Conservation (phyloP, 495 filamentous ascomycete species). For the Tuber aestivum region DNA sequence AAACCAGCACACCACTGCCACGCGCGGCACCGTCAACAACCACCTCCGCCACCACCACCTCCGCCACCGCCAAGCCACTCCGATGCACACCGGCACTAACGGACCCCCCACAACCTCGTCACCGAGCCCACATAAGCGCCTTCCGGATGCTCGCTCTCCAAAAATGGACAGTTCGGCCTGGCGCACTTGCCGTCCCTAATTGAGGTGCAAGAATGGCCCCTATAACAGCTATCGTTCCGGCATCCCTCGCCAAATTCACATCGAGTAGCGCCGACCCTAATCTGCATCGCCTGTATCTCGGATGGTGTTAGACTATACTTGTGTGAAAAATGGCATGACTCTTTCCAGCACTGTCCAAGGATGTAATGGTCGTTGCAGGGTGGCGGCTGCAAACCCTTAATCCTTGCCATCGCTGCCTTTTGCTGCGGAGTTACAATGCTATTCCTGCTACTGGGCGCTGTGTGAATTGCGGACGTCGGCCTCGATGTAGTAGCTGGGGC, state of each 20-base stretch:
- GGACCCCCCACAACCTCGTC: background rate
- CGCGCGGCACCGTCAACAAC: too few species aligned
- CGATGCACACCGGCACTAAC: background rate
- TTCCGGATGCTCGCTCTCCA: slow-evolving; percentile 31
- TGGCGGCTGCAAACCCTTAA: slow-evolving; percentile 32
- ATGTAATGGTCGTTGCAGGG: slow-evolving; percentile 42
- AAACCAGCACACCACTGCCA: background rate
- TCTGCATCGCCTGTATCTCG: slow-evolving; percentile 37
- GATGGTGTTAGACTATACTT: slow-evolving; percentile 27
- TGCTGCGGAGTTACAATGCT: slow-evolving; percentile 18
- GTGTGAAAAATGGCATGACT: slow-evolving; percentile 36
- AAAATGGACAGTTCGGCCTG: slow-evolving; percentile 32
- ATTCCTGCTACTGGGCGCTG: background rate
- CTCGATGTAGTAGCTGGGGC: background rate
- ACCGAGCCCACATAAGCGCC: slow-evolving; percentile 4
- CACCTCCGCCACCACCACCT: background rate
- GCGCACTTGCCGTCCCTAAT: slow-evolving; percentile 26
- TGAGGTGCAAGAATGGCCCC: slow-evolving; percentile 24
- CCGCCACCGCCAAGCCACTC: background rate
- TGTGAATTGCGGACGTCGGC: background rate
- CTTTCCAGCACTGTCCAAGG: slow-evolving; percentile 36
- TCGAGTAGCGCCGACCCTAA: slow-evolving; percentile 31
- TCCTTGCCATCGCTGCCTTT: slow-evolving; percentile 26
- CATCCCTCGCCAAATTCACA: slow-evolving; percentile 36
- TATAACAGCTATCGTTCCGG: slow-evolving; percentile 39